Percentiles rank a stretch among this genome's conserved stretches.
Conservation (phyloP, 164 flowering plant species). For the Sextonia rubra region DNA sequence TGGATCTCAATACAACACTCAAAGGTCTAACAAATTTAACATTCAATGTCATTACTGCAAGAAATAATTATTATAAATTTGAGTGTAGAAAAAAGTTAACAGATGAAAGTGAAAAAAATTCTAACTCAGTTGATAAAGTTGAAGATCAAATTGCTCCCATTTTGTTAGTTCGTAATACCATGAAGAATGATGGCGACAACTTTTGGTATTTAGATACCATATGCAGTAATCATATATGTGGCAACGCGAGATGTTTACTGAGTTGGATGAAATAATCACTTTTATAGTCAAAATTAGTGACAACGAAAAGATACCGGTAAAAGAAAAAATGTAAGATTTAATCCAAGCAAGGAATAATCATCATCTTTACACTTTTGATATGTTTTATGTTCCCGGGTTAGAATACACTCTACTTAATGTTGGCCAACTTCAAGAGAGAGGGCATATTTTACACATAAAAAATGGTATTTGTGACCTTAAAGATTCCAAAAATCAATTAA, state of each 20-base stretch:
- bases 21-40: conserved; percentile 19
- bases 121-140: no score
- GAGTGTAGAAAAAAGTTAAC: conserved; percentile 10
- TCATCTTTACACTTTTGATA: conserved; percentile 1
- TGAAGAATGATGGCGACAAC: not conserved
- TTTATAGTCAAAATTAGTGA: conserved; percentile 17
- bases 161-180: no score
- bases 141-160: no score
- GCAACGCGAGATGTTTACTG: conserved; percentile 14
- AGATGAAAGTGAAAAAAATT: conserved; percentile 4
- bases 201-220: conserved; percentile 18
- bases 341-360: not conserved
- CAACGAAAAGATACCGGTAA: not conserved
- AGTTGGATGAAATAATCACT: conserved; percentile 15
- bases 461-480: no score
- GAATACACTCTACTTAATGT: not conserved
- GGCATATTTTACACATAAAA: no score
- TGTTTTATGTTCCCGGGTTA: conserved; percentile 4
- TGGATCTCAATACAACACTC: not conserved
- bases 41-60: conserved; percentile 19
- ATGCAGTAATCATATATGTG: conserved; percentile 32
- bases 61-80: conserved; percentile 9
- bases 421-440: no score
- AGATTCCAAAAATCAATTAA: no score
- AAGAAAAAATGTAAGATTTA: conserved; percentile 3